Evolutionary conservation across 805 yeast genomes (phyloP).

Genomic region (Naumovozyma dairenensis): DNA sequence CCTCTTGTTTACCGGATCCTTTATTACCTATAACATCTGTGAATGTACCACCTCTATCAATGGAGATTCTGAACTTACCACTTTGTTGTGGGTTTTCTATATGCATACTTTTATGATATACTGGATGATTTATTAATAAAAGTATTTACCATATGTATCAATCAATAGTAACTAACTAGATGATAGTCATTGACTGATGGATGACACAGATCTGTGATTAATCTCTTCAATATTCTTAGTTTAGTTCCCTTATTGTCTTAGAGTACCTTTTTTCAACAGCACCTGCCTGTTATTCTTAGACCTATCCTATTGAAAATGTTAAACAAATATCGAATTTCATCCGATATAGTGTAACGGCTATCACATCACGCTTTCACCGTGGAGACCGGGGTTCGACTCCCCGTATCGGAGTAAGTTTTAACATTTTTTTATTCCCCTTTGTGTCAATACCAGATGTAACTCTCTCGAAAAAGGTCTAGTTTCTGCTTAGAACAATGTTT

Average conservation of each 20-base stretch:
- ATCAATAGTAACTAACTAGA: background rate
- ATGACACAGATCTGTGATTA: too few relatives aligned
- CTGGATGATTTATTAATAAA: background rate
- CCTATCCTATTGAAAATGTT: background rate
- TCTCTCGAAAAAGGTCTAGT: too few relatives aligned
- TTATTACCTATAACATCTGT: conserved; percentile 59
- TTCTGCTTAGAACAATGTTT: too few relatives aligned
- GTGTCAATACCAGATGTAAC: too few relatives aligned
- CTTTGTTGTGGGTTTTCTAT: background rate
- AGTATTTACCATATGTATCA: background rate
- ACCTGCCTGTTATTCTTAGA: background rate
- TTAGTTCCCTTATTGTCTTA: too few relatives aligned
- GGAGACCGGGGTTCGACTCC: conserved; percentile 1
- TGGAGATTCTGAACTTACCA: conserved; percentile 33
- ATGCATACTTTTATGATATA: background rate
- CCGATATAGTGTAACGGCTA: conserved; percentile 5
- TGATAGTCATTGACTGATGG: background rate
- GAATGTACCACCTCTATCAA: conserved; percentile 81
- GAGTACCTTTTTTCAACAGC: too few relatives aligned
- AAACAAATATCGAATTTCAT: background rate
- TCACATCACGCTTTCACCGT: conserved; percentile 2
- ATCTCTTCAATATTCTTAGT: too few relatives aligned
- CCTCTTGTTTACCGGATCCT: conserved; percentile 37
- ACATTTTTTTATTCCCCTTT: too few relatives aligned
- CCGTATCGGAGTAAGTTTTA: conserved; percentile 1